Evolutionary conservation across 352 stramenopile genomes (phyloP), one percentile per base, ranked within the genome.

Genomic region (Phytophthora macrochlamydospora): DNA sequence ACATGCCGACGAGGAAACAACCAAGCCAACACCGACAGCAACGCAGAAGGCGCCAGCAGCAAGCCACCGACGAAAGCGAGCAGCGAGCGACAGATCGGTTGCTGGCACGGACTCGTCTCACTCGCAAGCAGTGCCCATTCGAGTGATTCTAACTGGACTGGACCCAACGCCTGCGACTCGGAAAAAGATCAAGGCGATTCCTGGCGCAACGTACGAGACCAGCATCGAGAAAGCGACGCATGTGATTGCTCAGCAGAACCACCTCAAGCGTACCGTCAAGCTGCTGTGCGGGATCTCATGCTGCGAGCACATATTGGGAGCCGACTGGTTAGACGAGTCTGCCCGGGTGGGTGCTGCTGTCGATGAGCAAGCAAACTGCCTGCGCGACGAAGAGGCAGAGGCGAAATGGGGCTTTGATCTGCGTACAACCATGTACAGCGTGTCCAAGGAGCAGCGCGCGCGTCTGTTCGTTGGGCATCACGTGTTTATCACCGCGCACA

Each of bases 201-300:
- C 64, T 5, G 69, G 73, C 18, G 79, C 77, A 11, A 51, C 60
- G 3, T 86, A 83, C 42, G 77, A 89, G 61, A 65, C 67, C 33
- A 65, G 75, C 31, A 66, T 89, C 38, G 64, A 77, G 14, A 73
- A 69, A 7, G 79, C 73, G 5, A 89, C 75, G 7, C 79, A 89
- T 69, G 51, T 89, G 31, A 68, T 89, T 53, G 79, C 69, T 51
- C 77, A 73, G 33, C 54, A 68, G 18, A 60, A 72, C 32, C 54
- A 81, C 13, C 51, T 89, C 2, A 89, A 89, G 62, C 75, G 79
- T 18, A 89, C 79, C 5, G 77, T 89, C 35, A 89, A 89, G 64
- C 54, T 89, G 30, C 56, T 89, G 43, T 87, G 79, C 29, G 77
- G 79, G 3, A 83, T 89, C 18, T 84, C 79, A 8, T 84, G 73